Evolutionary conservation across 495 filamentous ascomycete species (phyloP).

Genomic region (Lepraria neglecta): DNA sequence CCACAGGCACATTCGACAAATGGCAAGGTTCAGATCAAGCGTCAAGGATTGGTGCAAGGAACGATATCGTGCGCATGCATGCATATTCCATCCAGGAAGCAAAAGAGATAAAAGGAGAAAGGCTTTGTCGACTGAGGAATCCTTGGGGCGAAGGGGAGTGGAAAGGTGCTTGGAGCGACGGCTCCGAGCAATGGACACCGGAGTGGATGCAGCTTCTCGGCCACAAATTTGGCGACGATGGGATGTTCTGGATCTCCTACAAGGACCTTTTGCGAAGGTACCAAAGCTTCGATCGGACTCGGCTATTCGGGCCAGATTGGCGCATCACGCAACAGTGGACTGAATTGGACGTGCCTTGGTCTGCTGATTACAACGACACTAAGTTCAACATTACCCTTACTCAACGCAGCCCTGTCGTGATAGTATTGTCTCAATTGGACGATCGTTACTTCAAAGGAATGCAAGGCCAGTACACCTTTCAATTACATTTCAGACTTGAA

Average conservation of each 20-base stretch:
- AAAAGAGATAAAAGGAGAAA: constrained; percentile 64
- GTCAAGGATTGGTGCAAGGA: constrained; percentile 42
- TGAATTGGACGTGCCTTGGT: constrained; percentile 77
- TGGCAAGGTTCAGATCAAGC: constrained; percentile 44
- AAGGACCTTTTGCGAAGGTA: constrained; percentile 79
- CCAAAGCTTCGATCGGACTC: constrained; percentile 73
- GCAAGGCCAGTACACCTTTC: constrained; percentile 72
- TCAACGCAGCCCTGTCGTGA: constrained; percentile 62
- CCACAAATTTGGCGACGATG: constrained; percentile 76
- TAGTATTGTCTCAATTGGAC: constrained; percentile 74
- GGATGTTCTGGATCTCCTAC: constrained; percentile 66
- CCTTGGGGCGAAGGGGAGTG: constrained; percentile 87
- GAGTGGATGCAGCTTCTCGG: constrained; percentile 75
- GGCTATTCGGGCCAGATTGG: constrained; percentile 84
- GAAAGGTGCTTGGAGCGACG: constrained; percentile 78
- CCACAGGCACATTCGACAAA: constrained; percentile 56
- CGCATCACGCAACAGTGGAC: constrained; percentile 80
- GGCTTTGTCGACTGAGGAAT: constrained; percentile 71
- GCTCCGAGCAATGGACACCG: constrained; percentile 85
- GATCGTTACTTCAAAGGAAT: constrained; percentile 79
- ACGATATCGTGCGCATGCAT: constrained; percentile 75
- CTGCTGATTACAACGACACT: constrained; percentile 73
- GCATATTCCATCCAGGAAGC: constrained; percentile 87
- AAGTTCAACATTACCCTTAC: constrained; percentile 68
- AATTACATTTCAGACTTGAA: constrained; percentile 74